Conservation (phyloP, 2,329 filamentous ascomycete species). For the Xylaria multiplex region DNA sequence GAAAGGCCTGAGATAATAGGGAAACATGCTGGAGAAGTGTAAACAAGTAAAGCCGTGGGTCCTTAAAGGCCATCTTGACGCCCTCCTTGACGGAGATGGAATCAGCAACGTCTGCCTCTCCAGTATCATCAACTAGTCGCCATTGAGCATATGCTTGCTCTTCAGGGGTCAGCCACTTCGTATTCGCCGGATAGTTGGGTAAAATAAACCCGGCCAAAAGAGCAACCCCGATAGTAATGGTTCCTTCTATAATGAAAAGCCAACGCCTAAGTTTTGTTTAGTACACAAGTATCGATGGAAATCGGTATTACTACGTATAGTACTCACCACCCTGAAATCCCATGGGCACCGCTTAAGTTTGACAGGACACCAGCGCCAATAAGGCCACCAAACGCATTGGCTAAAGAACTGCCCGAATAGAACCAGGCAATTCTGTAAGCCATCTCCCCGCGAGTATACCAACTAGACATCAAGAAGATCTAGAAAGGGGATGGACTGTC, state of each 20-base stretch:
- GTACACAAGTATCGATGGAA: not conserved
- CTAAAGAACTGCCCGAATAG: conserved; percentile 58
- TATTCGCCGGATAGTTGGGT: conserved; percentile 64
- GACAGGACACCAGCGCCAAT: conserved; percentile 61
- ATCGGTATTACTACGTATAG: not conserved
- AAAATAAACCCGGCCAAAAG: conserved; percentile 52
- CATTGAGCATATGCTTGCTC: conserved; percentile 64
- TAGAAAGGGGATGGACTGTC: conserved; percentile 7
- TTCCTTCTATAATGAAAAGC: conserved; percentile 55
- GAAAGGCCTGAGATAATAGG: conserved; percentile 65
- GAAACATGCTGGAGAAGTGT: conserved; percentile 64
- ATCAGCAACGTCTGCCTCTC: conserved; percentile 55
- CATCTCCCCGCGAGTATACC: conserved; percentile 57
- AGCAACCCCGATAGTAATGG: conserved; percentile 53
- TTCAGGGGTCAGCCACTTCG: conserved; percentile 61
- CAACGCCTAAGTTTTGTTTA: conserved; percentile 44
- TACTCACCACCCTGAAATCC: conserved; percentile 52
- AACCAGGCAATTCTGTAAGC: conserved; percentile 59
- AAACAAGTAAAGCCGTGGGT: conserved; percentile 64
- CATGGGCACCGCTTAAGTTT: conserved; percentile 52
- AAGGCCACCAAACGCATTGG: conserved; percentile 63
- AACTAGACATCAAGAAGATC: conserved; percentile 58
- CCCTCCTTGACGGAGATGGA: conserved; percentile 56
- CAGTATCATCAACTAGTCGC: conserved; percentile 60
- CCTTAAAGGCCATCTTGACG: conserved; percentile 58